phyloP scores from a whole-genome alignment of 495 filamentous ascomycete species.

The Xylaria palmicola region DNA sequence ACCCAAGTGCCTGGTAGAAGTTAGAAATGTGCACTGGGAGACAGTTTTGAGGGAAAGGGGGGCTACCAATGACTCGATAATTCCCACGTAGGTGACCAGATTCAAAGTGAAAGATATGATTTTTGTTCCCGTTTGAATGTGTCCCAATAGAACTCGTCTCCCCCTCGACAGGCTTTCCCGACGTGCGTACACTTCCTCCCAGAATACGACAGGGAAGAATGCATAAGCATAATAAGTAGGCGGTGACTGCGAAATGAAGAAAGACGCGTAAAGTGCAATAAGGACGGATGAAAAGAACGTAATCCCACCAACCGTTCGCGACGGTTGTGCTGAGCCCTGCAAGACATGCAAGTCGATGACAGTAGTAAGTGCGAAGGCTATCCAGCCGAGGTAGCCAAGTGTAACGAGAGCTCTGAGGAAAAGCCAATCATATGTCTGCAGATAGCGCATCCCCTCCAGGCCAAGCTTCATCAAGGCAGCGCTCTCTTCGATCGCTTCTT shows the following conservation, averaged over 20 bases:
- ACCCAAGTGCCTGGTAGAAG: constrained; percentile 59
- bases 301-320: constrained; percentile 59
- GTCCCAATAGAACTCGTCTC: constrained; percentile 63
- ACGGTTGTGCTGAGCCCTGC: constrained; percentile 64
- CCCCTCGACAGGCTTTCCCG: constrained; percentile 68
- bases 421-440: constrained; percentile 97
- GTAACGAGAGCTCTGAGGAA: constrained; percentile 92
- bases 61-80: constrained; percentile 82
- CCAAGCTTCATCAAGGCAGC: constrained; percentile 72
- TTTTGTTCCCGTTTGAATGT: constrained; percentile 58
- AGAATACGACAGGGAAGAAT: constrained; percentile 89
- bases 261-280: constrained; percentile 70
- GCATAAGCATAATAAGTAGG: constrained; percentile 89
- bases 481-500: constrained; percentile 73
- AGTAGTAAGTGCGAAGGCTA: constrained; percentile 88
- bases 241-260: constrained; percentile 76
- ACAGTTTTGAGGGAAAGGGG: neutral
- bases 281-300: constrained; percentile 74
- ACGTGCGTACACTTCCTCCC: constrained; percentile 91
- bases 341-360: constrained; percentile 89
- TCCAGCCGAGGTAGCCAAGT: constrained; percentile 94
- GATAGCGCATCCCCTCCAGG: constrained; percentile 83
- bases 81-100: constrained; percentile 60
- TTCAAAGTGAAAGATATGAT: constrained; percentile 61
- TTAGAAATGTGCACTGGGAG: constrained; percentile 25